Base-by-base conservation (phyloP, 2,329 filamentous ascomycete genomes). In the Pseudogymnoascus pannorum region DNA sequence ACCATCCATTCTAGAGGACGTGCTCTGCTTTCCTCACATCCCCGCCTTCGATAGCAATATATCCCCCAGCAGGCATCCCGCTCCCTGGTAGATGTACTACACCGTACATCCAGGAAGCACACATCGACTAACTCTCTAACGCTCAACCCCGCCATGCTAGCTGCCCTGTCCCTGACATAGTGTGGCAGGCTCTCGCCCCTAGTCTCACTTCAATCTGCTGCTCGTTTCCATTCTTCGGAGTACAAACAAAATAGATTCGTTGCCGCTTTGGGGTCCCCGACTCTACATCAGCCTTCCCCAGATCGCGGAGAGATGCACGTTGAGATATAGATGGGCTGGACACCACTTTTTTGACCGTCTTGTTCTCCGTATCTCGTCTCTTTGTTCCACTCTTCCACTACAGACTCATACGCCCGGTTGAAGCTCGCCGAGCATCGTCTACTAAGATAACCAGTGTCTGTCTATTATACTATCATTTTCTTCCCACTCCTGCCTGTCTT, bases 321-420 rank as follows among this genome's bases (percentile, higher is more conserved):
- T 51, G 44, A 51, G 44, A 51, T 51, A 51, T 51, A 51, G 44
- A 18, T 51, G 44, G 44, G 44, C 44, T 51, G 44, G 44, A 51
- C 44, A 51, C 44, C 44, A 51, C 44, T 29, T 29, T 51, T 51
- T 24, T 29, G 44, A 51, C 44, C 7, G 4, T 18, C 44, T 51
- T 51, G 29, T 51, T 26, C 44, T 51, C 44, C 24, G 24, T 51
- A 51, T 51, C 44, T 51, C 44, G 16, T 51, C 44, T 29, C 44
- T 51, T 51, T 14, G 44, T 51, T 51, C 29, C 24, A 51, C 44
- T 51, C 44, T 24, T 51, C 8, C n/a, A 51, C 44, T 29, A 29
- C 44, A 51, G 44, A 51, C 44, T 51, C 44, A 51, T 29, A 51
- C 44, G 44, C 22, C 44, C 24, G 44, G 44, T 51, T 51, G 22